Percentiles rank a stretch among this genome's conserved stretches.
phyloP scores from a whole-genome alignment of 2,329 filamentous ascomycete genomes.

The Coniella lustricola region DNA sequence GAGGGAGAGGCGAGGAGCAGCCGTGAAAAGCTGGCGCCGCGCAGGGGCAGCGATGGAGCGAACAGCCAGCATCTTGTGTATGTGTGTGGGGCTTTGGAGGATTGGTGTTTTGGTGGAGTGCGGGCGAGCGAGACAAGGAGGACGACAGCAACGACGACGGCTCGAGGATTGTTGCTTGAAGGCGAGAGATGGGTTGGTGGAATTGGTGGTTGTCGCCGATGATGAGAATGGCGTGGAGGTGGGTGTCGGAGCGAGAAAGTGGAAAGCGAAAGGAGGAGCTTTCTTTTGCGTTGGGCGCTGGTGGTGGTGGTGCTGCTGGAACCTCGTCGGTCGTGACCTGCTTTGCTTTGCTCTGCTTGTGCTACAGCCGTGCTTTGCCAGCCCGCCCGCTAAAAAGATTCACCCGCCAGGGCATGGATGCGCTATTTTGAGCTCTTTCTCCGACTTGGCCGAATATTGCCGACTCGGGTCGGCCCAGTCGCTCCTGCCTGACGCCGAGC shows the following conservation, averaged over 20 bases:
- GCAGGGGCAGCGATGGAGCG: conserved; percentile 70
- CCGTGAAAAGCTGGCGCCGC: conserved; percentile 71
- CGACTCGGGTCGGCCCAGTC: conserved; percentile 12
- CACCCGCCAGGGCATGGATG: conserved; percentile 10
- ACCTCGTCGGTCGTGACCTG: too few relatives aligned
- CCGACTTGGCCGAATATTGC: conserved; percentile 15
- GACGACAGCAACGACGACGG: not conserved
- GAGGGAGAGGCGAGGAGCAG: conserved; percentile 46
- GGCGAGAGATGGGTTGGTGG: not conserved
- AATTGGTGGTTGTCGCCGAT: not conserved
- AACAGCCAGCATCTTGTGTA: conserved; percentile 64
- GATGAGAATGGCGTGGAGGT: too few relatives aligned
- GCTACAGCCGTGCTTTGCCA: not conserved
- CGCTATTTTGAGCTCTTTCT: conserved; percentile 13
- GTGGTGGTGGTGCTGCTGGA: not conserved
- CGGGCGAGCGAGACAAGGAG: not conserved
- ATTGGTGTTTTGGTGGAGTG: not conserved
- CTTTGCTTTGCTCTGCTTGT: too few relatives aligned
- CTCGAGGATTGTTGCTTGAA: not conserved
- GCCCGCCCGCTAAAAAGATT: conserved; percentile 15
- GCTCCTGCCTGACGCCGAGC: conserved; percentile 5
- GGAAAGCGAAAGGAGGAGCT: too few relatives aligned
- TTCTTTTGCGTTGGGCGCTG: not conserved
- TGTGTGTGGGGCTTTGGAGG: too few relatives aligned
- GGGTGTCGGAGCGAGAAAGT: too few relatives aligned